Percentiles rank a stretch among this genome's conserved stretches.
These are phyloP conservation scores for Diutina neorugosa DNA, from an alignment of 1,139 yeast genomes.

Conservation along the genomic window DNA sequence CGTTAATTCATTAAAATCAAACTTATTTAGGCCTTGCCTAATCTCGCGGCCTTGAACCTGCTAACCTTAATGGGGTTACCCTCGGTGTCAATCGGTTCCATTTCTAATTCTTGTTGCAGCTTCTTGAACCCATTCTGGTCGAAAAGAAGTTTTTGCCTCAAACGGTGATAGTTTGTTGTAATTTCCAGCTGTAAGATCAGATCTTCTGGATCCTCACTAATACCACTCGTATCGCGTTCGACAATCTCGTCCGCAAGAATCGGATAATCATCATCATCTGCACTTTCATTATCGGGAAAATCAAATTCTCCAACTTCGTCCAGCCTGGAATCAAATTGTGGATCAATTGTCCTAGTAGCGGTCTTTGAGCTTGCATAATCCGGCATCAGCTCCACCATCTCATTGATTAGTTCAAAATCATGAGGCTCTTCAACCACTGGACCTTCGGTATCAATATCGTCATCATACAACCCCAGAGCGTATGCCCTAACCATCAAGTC, in stretches of 20 bases:
- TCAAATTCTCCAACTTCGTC: slow-evolving; percentile 2
- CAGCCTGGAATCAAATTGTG: slow-evolving; percentile 2
- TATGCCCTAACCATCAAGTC: slow-evolving; percentile 55
- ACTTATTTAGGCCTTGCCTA: not conserved
- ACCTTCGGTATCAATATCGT: slow-evolving; percentile 36
- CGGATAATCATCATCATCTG: not conserved
- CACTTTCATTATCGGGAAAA: not conserved
- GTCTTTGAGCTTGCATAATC: not conserved
- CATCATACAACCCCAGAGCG: slow-evolving; percentile 28
- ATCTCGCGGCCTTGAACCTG: slow-evolving; percentile 42
- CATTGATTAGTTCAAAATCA: slow-evolving; percentile 44
- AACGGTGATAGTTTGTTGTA: slow-evolving; percentile 38
- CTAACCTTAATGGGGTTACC: slow-evolving; percentile 52
- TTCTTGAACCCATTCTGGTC: slow-evolving; percentile 21
- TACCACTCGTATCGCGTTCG: not conserved
- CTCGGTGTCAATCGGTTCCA: slow-evolving; percentile 61
- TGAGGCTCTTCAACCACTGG: slow-evolving; percentile 41
- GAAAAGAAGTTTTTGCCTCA: slow-evolving; percentile 40
- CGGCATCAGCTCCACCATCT: slow-evolving; percentile 24
- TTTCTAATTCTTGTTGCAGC: slow-evolving; percentile 38
- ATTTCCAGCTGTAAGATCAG: slow-evolving; percentile 11
- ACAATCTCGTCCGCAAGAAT: not conserved
- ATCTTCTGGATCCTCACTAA: slow-evolving; percentile 4
- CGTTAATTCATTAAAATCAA: not conserved
- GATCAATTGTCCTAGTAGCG: not conserved